phyloP scores from a whole-genome alignment of 2,329 filamentous ascomycete genomes.

The Epichloe brachyelytri region DNA sequence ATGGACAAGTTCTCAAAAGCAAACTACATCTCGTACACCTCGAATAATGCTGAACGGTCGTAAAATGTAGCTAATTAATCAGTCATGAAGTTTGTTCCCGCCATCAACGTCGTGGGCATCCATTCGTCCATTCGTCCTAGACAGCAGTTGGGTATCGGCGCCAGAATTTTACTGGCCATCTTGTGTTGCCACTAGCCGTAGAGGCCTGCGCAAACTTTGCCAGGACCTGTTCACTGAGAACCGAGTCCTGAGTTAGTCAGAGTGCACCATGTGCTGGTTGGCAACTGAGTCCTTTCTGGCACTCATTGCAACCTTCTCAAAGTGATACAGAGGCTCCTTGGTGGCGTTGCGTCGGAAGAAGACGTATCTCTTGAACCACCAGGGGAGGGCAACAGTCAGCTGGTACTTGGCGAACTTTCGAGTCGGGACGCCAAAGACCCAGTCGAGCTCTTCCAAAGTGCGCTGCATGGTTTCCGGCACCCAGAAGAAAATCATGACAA shows the following conservation, averaged over 20 bases:
- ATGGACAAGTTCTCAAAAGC: too few relatives aligned
- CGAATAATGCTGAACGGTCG: too few relatives aligned
- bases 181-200: background rate
- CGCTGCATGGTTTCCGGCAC: constrained; percentile 42
- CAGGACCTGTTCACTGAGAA: too few relatives aligned
- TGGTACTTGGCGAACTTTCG: constrained; percentile 28
- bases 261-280: constrained; percentile 1
- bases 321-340: constrained; percentile 24
- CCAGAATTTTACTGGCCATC: background rate
- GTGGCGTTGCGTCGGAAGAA: constrained; percentile 19
- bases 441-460: constrained; percentile 37
- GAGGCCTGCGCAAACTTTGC: background rate
- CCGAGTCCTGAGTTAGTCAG: background rate
- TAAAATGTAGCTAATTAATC: too few relatives aligned
- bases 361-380: constrained; percentile 20
- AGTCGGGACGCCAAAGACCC: constrained; percentile 34
- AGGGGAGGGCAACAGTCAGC: constrained; percentile 19
- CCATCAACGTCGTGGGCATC: background rate
- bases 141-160: background rate
- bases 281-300: background rate
- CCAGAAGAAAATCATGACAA: constrained; percentile 38
- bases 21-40: too few relatives aligned
- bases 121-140: background rate
- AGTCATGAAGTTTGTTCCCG: too few relatives aligned
- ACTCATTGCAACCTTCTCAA: constrained; percentile 15